Base-by-base conservation (phyloP, 2,329 filamentous ascomycete species). In the Phaeomoniella chlamydospora region DNA sequence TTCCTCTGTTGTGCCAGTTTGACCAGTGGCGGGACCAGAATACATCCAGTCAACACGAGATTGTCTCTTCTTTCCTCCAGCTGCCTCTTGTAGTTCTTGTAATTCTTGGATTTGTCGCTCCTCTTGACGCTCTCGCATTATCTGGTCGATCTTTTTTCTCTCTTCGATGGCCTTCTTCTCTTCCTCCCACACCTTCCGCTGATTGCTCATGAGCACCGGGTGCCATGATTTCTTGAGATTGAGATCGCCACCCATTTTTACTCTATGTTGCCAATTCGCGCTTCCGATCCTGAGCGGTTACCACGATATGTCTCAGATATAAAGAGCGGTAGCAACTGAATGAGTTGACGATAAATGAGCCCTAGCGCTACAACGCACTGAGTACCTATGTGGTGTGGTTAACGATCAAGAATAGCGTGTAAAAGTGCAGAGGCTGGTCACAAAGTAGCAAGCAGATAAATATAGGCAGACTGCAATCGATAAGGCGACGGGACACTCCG, bases 31-130 rank as follows among this genome's bases (percentile, higher is more conserved):
- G 5, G 90, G 86, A 1, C 88, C 88, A 48, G 80, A 76, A 59
- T 98, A 98, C 85, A 98, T 94, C 84, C 90, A 98, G 50, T 96
- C 90, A 16, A 98, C 88, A 22, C 86, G 77, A 48, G 88, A 79
- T 18, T 80, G 63, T 36, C 80, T 72, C 52, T 85, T 87, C 49
- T 72, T 75, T 38, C 87, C 86, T 26, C 90, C 90, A 1, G 86
- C 80, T 2, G 80, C 78, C 59, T 94, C 90, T 38, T 94, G 84
- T 45, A 96, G 72, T 36, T 77, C 74, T 57, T 94, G 83, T 1
- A 96, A 74, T 56, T 96, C 87, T 56, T 94, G 85, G 45, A 94
- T 82, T 33, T 82, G 78, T 33, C 87, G 77, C 62, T 98, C 92
- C 56, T 96, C 87, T 46, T 87, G 85, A 45, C 93, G 78, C 59